Base-by-base conservation (phyloP, 495 filamentous ascomycete genomes). In the Staphylotrichum tortipilum region DNA sequence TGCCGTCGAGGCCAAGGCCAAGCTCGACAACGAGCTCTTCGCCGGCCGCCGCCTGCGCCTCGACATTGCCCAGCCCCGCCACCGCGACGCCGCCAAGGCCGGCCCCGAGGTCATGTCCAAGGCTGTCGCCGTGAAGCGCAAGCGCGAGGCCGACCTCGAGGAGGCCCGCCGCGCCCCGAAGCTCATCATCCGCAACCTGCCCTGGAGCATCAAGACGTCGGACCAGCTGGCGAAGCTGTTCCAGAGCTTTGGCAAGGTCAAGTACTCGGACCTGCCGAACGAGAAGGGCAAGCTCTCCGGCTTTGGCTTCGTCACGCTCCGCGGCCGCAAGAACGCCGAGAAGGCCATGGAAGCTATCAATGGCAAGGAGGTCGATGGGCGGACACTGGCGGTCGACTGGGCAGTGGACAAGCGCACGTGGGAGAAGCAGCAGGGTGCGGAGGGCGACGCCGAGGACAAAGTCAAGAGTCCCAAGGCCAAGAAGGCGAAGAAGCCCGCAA, bases 131-230 rank as follows among this genome's bases (percentile, higher is more conserved):
- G 56, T 78, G 29, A 88, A 89, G 69, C 59, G 72, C 65, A 61
- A 75, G 70, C 57, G 81, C 65, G 68, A 74, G 68, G 67, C 74
- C 70, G 68, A 76, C 55, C 61, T 71, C 48, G 67, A 61, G 15
- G 77, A 80, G 49, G 73, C 74, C 29, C 68, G 75, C 26, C 76
- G 76, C 61, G 76, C 86, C 5, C 84, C 88, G 9, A 91, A 86
- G 67, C 69, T 99, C 57, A 99, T 99, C 67, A 83, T 97, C 22
- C 80, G 92, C 45, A 99, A 99, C 63, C 62, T 99, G 56, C 90
- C 92, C 1, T 99, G 92, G 92, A 95, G 83, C 57, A 84, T 99
- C 63, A 94, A 92, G 68, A 78, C 78, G 8, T 72, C 88, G 0
- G 83, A 95, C 40, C 81, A 96, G 59, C 67, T 99, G 41, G 69